phyloP scores from a whole-genome alignment of 345 rosid species.

The Rhodomyrtus tomentosa region DNA sequence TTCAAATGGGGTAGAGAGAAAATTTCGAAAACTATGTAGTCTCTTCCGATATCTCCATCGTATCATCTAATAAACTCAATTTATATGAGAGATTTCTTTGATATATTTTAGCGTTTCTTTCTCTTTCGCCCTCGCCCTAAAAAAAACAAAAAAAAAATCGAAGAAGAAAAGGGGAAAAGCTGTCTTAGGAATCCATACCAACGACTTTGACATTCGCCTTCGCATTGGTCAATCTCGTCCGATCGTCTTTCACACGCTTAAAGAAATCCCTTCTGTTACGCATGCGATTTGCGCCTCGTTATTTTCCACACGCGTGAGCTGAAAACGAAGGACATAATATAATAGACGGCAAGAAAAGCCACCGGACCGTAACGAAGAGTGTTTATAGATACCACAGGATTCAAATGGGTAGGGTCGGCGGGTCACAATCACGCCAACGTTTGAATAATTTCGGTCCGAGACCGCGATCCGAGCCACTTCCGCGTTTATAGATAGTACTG shows the following conservation, averaged over 20 bases:
- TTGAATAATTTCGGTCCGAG: neutral
- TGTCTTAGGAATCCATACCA: neutral
- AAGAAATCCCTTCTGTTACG: too few species aligned
- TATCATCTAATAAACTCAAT: neutral
- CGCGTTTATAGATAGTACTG: neutral
- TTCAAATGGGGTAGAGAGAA: too few species aligned
- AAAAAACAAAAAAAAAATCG: neutral
- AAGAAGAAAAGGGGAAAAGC: neutral
- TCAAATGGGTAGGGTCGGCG: neutral
- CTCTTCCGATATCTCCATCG: accelerated
- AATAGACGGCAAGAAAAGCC: too few species aligned
- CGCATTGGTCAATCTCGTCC: too few species aligned
- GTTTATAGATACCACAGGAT: neutral
- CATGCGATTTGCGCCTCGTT: too few species aligned
- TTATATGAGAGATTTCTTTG: neutral
- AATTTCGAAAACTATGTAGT: neutral
- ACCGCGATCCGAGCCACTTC: neutral
- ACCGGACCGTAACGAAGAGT: neutral
- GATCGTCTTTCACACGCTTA: too few species aligned
- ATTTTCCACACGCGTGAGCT: too few species aligned
- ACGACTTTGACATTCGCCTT: neutral
- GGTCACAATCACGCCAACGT: neutral
- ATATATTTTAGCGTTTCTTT: neutral
- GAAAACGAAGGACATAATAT: too few species aligned
- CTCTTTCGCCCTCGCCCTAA: neutral